A percentile compares a stretch with the other conserved stretches of the same genome.
Evolutionary conservation across 2,329 filamentous ascomycete genomes (phyloP).

Genomic region (Colletotrichum endophyticum): DNA sequence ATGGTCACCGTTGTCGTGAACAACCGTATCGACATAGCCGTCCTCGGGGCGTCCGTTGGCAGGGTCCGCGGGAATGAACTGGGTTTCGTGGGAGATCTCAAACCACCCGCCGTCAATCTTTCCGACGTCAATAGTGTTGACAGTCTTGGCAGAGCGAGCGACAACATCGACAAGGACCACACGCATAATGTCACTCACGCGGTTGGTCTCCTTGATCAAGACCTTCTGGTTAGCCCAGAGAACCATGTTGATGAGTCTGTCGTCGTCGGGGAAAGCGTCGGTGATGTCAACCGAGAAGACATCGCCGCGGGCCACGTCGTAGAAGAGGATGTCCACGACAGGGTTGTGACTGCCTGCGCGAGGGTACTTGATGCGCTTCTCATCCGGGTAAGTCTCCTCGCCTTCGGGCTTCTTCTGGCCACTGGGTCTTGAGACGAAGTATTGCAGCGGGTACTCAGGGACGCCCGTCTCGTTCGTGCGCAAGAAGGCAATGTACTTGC

Average conservation of each 20-base stretch:
- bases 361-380: conserved; percentile 93
- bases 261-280: conserved; percentile 78
- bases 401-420: conserved; percentile 70
- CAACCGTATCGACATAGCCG: conserved; percentile 91
- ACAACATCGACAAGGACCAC: conserved; percentile 84
- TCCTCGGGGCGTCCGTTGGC: conserved; percentile 77
- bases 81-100: conserved; percentile 87
- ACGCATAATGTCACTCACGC: conserved; percentile 89
- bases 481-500: conserved; percentile 81
- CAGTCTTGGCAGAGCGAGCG: conserved; percentile 74
- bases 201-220: conserved; percentile 89
- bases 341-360: conserved; percentile 96
- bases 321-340: conserved; percentile 85
- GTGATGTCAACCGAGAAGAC: conserved; percentile 80
- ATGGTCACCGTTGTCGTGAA: conserved; percentile 87
- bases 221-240: conserved; percentile 88
- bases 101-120: conserved; percentile 97
- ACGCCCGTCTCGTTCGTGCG: conserved; percentile 90
- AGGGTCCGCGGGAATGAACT: conserved; percentile 84
- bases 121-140: conserved; percentile 80
- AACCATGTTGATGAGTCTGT: conserved; percentile 91
- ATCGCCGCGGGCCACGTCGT: conserved; percentile 78
- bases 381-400: conserved; percentile 89
- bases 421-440: conserved; percentile 87
- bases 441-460: conserved; percentile 90